These are phyloP conservation scores for Eucalyptus victrix DNA, from an alignment of 345 rosid species.

Conservation along the genomic window DNA sequence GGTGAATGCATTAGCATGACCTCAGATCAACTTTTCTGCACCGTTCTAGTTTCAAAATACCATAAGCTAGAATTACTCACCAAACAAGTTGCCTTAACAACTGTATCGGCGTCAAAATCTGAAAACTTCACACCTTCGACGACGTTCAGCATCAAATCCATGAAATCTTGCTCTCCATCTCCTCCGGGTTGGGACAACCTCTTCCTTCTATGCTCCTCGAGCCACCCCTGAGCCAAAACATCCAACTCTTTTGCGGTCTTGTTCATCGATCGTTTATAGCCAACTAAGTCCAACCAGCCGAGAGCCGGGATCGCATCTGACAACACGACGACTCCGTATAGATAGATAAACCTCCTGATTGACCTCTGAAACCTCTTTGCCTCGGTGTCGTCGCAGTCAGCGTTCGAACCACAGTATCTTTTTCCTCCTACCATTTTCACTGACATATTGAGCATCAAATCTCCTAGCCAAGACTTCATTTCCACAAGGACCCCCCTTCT, in stretches of 20 bases:
- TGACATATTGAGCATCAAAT: slow-evolving; percentile 6
- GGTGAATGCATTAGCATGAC: neutral
- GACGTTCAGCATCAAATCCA: slow-evolving; percentile 19
- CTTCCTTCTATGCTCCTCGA: slow-evolving; percentile 27
- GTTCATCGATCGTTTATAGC: slow-evolving; percentile 16
- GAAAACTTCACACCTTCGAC: neutral
- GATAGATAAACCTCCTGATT: neutral
- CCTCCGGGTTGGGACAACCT: neutral
- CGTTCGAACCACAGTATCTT: neutral
- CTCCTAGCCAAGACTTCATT: slow-evolving; percentile 25
- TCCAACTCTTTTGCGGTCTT: slow-evolving; percentile 23
- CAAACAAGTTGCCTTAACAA: slow-evolving; percentile 20
- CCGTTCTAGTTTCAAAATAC: slow-evolving; percentile 1
- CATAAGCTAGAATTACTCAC: neutral
- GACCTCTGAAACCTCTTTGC: neutral
- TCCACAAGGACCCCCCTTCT: slow-evolving; percentile 2
- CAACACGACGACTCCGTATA: slow-evolving; percentile 11
- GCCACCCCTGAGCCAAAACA: slow-evolving; percentile 7
- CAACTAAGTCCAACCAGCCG: slow-evolving; percentile 25
- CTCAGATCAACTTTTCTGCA: neutral
- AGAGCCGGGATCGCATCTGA: slow-evolving; percentile 28
- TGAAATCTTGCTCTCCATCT: slow-evolving; percentile 19
- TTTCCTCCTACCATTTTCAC: slow-evolving; percentile 21
- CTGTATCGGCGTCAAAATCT: slow-evolving; percentile 9
- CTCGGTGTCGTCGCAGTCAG: neutral